Conservation (phyloP, 2,329 filamentous ascomycete species). For the Sporothrix inflata region DNA sequence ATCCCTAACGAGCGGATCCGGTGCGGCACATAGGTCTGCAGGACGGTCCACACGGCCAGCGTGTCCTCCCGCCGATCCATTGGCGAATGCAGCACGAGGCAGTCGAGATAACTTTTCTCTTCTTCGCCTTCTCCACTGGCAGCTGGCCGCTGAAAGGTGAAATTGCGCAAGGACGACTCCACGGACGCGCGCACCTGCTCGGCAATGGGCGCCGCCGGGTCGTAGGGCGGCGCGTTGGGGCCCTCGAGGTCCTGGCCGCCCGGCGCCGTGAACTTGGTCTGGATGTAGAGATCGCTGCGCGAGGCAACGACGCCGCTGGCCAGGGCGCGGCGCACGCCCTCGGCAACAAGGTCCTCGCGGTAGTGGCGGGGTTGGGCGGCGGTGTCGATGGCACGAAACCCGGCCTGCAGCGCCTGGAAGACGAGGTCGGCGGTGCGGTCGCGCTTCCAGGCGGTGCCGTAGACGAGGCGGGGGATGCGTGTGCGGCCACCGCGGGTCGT, state of each 20-base stretch:
- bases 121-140: background rate
- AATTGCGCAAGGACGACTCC: conserved; percentile 65
- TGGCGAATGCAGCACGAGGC: conserved; percentile 74
- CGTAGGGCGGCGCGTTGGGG: conserved; percentile 62
- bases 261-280: conserved; percentile 80
- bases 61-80: conserved; percentile 52
- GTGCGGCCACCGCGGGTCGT: conserved; percentile 37
- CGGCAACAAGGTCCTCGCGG: conserved; percentile 70
- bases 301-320: conserved; percentile 56
- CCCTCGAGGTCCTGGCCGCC: conserved; percentile 60
- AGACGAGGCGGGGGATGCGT: conserved; percentile 61
- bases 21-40: conserved; percentile 69
- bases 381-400: conserved; percentile 76
- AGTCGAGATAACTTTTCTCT: conserved; percentile 60
- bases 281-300: conserved; percentile 66
- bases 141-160: conserved; percentile 47
- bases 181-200: conserved; percentile 71
- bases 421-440: conserved; percentile 69
- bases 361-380: conserved; percentile 81
- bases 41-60: conserved; percentile 65
- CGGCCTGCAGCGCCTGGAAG: conserved; percentile 65
- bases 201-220: conserved; percentile 58
- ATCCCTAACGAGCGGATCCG: conserved; percentile 71
- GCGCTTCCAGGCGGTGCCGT: conserved; percentile 88
- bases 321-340: conserved; percentile 66